A percentile compares a stretch with the other conserved stretches of the same genome.
phyloP scores from a whole-genome alignment of 148 eudicot genomes.

The Cornus controversa region DNA sequence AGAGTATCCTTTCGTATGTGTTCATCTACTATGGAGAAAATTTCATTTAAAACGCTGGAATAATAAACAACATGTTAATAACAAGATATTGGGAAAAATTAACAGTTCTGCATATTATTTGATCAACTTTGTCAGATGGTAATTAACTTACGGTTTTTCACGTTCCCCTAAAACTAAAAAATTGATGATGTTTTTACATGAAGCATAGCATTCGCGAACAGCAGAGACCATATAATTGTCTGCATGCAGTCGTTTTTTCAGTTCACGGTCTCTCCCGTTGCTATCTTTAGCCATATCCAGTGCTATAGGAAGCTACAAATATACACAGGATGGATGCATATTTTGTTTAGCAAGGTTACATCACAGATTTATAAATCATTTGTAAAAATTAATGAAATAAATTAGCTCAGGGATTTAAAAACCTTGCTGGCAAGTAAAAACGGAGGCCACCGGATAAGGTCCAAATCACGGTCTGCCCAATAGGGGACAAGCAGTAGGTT shows the following conservation, averaged over 20 bases:
- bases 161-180: slow-evolving; percentile 55
- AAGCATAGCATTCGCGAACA: slow-evolving; percentile 60
- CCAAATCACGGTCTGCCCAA: slow-evolving; percentile 55
- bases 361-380: not conserved
- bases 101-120: not conserved
- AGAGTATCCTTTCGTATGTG: slow-evolving; percentile 44
- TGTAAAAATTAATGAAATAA: not conserved
- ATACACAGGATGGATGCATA: slow-evolving; percentile 8
- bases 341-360: not conserved
- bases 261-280: slow-evolving; percentile 50
- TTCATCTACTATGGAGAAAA: slow-evolving; percentile 52
- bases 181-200: slow-evolving; percentile 57
- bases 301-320: slow-evolving; percentile 63
- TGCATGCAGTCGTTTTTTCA: slow-evolving; percentile 44
- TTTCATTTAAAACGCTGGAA: slow-evolving; percentile 50
- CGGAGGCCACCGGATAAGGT: slow-evolving; percentile 69
- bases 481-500: slow-evolving; percentile 62
- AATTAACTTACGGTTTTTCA: slow-evolving; percentile 52
- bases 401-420: not conserved
- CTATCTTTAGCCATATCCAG: slow-evolving; percentile 72
- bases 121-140: not conserved
- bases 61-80: slow-evolving; percentile 12
- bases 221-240: slow-evolving; percentile 58
- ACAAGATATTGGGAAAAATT: not conserved
- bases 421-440: slow-evolving; percentile 79